Percentiles rank a stretch among this genome's conserved stretches.
phyloP scores from a whole-genome alignment of 1,284 basidiomycete species.

The Naganishia sp. region DNA sequence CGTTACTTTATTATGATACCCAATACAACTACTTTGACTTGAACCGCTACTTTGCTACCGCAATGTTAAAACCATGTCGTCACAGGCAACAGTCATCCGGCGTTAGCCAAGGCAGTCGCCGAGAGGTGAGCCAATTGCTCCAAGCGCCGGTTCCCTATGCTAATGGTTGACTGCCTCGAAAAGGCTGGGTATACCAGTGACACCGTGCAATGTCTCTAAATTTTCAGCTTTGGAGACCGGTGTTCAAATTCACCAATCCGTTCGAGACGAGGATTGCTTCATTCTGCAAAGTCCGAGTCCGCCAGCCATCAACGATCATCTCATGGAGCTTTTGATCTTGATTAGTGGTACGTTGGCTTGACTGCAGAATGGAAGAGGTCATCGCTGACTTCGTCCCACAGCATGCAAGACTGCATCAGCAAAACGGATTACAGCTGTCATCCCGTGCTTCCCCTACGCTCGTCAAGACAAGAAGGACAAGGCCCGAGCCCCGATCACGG shows the following conservation, averaged over 20 bases:
- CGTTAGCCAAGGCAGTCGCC: slow-evolving; percentile 90
- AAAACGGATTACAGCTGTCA: slow-evolving; percentile 94
- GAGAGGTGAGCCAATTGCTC: slow-evolving; percentile 71
- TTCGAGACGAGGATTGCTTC: slow-evolving; percentile 96
- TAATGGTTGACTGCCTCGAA: slow-evolving; percentile 8
- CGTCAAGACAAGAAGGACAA: slow-evolving; percentile 99
- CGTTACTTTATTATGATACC: slow-evolving; percentile 12
- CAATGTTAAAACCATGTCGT: neutral
- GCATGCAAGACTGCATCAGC: slow-evolving; percentile 98
- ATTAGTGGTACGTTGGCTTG: slow-evolving; percentile 51
- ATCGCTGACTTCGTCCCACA: slow-evolving; percentile 59
- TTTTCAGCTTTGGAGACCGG: slow-evolving; percentile 95
- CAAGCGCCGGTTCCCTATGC: too few species aligned
- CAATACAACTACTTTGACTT: too few species aligned
- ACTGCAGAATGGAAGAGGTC: neutral
- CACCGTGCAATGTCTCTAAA: slow-evolving; percentile 87
- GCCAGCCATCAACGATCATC: slow-evolving; percentile 55
- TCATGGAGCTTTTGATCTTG: slow-evolving; percentile 59
- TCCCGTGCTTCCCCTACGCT: slow-evolving; percentile 96
- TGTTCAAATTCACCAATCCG: slow-evolving; percentile 88
- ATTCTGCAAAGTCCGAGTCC: slow-evolving; percentile 72
- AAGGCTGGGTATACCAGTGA: slow-evolving; percentile 87
- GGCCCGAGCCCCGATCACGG: slow-evolving; percentile 93
- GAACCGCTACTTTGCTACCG: neutral
- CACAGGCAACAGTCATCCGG: slow-evolving; percentile 94